Evolutionary conservation across 495 filamentous ascomycete genomes (phyloP), one percentile per base, ranked within the genome.

Genomic region (Penicillium dipodomyicola): DNA sequence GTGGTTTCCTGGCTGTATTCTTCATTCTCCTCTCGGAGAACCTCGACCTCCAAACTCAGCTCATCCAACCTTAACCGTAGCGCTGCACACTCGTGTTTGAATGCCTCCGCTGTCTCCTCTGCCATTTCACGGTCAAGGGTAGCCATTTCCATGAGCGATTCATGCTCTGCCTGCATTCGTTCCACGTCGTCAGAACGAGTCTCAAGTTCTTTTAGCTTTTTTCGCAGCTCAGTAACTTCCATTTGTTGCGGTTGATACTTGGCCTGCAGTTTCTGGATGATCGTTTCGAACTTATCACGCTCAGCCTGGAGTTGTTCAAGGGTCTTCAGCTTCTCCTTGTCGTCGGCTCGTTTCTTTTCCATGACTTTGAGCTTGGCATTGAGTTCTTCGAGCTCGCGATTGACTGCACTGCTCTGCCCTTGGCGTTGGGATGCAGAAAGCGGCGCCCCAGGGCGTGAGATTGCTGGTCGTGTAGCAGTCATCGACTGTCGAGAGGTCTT

Each of bases 41-140:
- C 83, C 50, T 97, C 92, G 4, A 90, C 81, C 67, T 98, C 95
- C 39, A 96, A 75, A 64, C 93, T 82, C 2, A 95, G 76, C 69
- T 97, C 94, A 65, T 97, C 91, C 6, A 83, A 74, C 61, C 84
- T 90, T 29, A 78, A 71, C 60, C 88, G 87, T 43, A 96, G 71
- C 5, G 82, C 77, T n/a, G 96, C 89, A 19, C 92, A 78, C 69
- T 97, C 94, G 2, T 82, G 80, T 67, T 88, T 92, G 32, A 87
- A 77, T 17, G 83, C 81, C 59, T 97, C 94, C 6, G 89, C 87
- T 35, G 84, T 89, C 66, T 97, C 93, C 70, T 97, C 93, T 2
- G 94, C 95, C 91, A 97, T 96, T 70, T 97, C 93, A 15, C 91
- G 81, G 65, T 98, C 94, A 19, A 98, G 75, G 0, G 87, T 86